Percentiles rank a stretch among this genome's conserved stretches.
phyloP scores from a whole-genome alignment of 2,329 filamentous ascomycete species.

The Colletotrichum cereale region DNA sequence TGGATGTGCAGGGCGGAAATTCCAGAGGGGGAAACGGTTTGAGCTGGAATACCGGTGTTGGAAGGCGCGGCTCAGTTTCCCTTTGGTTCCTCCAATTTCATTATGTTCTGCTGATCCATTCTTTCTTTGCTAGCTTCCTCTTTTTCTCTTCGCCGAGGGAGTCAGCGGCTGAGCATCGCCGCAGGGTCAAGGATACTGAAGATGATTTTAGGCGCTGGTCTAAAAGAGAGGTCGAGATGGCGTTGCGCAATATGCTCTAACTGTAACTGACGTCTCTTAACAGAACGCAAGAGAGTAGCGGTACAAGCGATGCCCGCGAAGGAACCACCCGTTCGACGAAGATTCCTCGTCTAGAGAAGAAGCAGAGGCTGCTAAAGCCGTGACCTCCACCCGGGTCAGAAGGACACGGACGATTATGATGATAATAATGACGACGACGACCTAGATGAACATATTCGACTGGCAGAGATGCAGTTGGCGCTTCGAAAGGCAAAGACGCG shows the following conservation, averaged over 20 bases:
- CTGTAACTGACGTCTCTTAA: too few relatives aligned
- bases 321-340: too few relatives aligned
- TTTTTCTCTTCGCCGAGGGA: neutral
- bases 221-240: too few relatives aligned
- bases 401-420: neutral
- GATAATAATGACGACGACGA: neutral
- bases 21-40: neutral
- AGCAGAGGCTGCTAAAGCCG: too few relatives aligned
- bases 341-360: too few relatives aligned
- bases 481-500: neutral
- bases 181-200: rapidly evolving
- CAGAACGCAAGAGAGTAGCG: too few relatives aligned
- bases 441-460: neutral
- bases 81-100: too few relatives aligned
- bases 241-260: too few relatives aligned
- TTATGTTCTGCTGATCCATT: too few relatives aligned
- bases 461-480: neutral
- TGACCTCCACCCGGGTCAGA: too few relatives aligned
- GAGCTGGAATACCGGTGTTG: neutral
- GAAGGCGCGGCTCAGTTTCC: too few relatives aligned
- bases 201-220: neutral
- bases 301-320: neutral
- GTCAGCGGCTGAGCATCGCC: too few relatives aligned
- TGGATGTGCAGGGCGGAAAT: neutral
- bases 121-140: neutral